Conservation (phyloP, 805 yeast species). For the Candida boleticola region DNA sequence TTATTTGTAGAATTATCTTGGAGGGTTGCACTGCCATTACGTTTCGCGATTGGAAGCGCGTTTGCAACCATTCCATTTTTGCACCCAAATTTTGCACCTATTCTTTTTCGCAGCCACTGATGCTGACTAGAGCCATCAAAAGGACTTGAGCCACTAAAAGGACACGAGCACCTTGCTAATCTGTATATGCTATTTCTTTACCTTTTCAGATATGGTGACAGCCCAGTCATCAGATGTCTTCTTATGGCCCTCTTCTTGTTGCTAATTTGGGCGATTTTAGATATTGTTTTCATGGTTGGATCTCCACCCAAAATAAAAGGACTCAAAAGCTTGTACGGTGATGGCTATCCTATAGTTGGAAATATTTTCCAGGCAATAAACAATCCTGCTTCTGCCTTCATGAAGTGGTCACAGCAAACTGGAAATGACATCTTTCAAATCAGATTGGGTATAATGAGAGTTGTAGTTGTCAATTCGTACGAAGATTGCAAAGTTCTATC, state of each 20-base stretch:
- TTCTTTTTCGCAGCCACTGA: no score
- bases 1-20: background rate
- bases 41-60: no score
- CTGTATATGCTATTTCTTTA: background rate
- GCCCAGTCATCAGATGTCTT: background rate
- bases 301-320: conserved; percentile 31
- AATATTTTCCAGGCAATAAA: conserved; percentile 41
- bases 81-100: background rate
- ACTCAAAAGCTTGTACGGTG: conserved; percentile 37
- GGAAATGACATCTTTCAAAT: conserved; percentile 55
- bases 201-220: background rate
- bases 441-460: conserved; percentile 53
- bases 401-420: conserved; percentile 42
- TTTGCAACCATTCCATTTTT: no score
- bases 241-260: background rate
- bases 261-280: conserved; percentile 9
- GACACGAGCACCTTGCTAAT: background rate
- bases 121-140: no score
- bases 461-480: conserved; percentile 67
- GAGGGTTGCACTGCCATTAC: no score
- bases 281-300: conserved; percentile 8
- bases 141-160: no score
- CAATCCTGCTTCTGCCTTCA: conserved; percentile 51
- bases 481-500: conserved; percentile 54
- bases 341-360: conserved; percentile 51